These are phyloP conservation scores for Nitzschia inconspicua DNA, from an alignment of 108 stramenopile species.

Conservation along the genomic window DNA sequence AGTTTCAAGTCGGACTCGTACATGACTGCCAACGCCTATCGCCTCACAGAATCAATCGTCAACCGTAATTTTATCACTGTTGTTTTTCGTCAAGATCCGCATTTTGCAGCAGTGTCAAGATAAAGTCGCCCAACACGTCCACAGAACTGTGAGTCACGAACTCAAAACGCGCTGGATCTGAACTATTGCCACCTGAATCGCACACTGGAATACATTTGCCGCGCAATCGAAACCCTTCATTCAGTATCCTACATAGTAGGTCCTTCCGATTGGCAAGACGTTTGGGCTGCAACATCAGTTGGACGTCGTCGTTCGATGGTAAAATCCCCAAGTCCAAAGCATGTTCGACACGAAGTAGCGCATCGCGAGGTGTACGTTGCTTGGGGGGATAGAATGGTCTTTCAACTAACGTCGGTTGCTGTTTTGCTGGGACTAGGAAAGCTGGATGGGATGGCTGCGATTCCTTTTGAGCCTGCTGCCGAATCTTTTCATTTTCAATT, in stretches of 20 bases:
- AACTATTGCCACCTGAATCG: not conserved
- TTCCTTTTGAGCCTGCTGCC: slow-evolving; percentile 8
- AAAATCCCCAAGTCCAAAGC: slow-evolving; percentile 43
- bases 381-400: slow-evolving; percentile 3
- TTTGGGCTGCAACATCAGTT: slow-evolving; percentile 46
- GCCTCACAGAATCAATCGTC: no score
- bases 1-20: no score
- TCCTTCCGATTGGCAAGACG: slow-evolving; percentile 46
- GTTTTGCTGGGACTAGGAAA: no score
- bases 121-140: slow-evolving; percentile 42
- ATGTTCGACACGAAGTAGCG: slow-evolving; percentile 48
- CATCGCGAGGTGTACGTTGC: slow-evolving; percentile 34
- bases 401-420: no score
- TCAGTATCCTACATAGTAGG: slow-evolving; percentile 49
- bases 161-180: no score
- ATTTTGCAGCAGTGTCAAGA: slow-evolving; percentile 9
- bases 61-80: not conserved
- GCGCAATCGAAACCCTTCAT: slow-evolving; percentile 51
- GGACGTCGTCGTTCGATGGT: slow-evolving; percentile 49
- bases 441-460: not conserved
- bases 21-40: no score
- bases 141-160: slow-evolving; percentile 46
- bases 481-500: slow-evolving; percentile 25
- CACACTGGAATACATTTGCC: slow-evolving; percentile 68
- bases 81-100: slow-evolving; percentile 1